A percentile compares a stretch with the other conserved stretches of the same genome.
Evolutionary conservation across 768 basidiomycete species (phyloP).

Genomic region (Clitopilus hobsonii): DNA sequence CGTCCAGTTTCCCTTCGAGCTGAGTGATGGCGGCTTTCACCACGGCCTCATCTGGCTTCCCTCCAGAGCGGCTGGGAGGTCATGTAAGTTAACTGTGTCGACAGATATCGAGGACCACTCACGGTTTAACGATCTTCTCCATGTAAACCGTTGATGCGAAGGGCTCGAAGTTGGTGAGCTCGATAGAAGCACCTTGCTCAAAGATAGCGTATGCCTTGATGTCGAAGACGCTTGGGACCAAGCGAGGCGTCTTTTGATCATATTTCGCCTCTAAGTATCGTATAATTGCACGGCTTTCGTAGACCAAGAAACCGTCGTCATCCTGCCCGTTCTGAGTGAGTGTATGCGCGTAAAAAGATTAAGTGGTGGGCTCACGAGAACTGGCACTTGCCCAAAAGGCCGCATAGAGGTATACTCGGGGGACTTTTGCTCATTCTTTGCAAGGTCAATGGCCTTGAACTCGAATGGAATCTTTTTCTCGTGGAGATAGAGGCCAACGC

Average conservation of each 20-base stretch:
- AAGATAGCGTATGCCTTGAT: not conserved
- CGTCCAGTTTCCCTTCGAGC: not conserved
- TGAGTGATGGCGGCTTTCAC: constrained; percentile 17
- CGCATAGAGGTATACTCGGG: not conserved
- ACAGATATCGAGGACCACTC: not conserved
- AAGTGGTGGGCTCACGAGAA: constrained; percentile 21
- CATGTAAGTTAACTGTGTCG: not conserved
- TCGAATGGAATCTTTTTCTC: not conserved
- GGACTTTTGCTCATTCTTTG: not conserved
- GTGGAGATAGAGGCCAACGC: not conserved
- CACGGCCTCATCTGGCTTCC: constrained; percentile 14
- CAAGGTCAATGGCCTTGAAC: not conserved
- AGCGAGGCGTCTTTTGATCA: not conserved
- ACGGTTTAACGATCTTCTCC: not conserved
- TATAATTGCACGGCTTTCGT: not conserved
- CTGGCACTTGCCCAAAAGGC: constrained; percentile 9
- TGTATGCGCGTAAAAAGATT: constrained; percentile 1
- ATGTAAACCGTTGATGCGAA: not conserved
- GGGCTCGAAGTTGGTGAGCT: not conserved
- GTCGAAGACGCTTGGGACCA: not conserved
- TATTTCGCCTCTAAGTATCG: not conserved
- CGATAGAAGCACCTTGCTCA: not conserved
- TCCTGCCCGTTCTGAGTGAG: not conserved
- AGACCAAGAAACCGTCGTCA: not conserved
- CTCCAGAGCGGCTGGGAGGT: no score